These are phyloP conservation scores for Neofusicoccum sp. DNA, from an alignment of 2,329 filamentous ascomycete species.

Conservation along the genomic window DNA sequence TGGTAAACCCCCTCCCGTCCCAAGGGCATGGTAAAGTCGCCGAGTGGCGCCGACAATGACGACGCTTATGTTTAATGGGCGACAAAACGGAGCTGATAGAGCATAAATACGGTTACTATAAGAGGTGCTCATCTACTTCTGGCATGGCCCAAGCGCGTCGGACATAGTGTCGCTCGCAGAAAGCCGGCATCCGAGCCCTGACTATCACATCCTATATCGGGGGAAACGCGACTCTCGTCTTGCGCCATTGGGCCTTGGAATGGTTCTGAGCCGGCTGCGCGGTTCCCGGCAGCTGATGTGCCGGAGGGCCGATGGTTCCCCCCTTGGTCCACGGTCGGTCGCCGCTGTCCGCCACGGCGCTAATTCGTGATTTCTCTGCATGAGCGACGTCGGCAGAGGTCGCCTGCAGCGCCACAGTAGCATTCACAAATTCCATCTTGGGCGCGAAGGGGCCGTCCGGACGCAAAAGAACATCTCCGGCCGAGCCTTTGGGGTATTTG, in stretches of 20 bases:
- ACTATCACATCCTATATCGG: background rate
- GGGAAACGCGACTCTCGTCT: background rate
- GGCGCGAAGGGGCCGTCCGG: background rate
- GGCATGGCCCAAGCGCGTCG: background rate
- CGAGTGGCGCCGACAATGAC: conserved; percentile 10
- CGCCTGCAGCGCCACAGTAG: too few relatives aligned
- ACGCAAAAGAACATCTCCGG: conserved; percentile 3
- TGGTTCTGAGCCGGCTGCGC: too few relatives aligned
- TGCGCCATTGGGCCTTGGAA: background rate
- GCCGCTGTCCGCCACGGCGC: too few relatives aligned
- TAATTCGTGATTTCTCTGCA: too few relatives aligned
- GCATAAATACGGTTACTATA: conserved; percentile 3
- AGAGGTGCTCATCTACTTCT: background rate
- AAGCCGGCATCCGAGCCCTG: background rate
- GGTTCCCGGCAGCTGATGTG: too few relatives aligned
- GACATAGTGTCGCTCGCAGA: background rate
- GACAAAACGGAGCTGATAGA: background rate
- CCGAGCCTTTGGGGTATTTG: background rate
- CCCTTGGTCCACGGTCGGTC: too few relatives aligned
- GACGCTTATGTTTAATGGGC: background rate
- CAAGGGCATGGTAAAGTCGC: background rate
- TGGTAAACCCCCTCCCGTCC: background rate
- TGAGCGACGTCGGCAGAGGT: background rate
- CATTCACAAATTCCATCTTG: background rate
- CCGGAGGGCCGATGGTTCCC: too few relatives aligned